Base-by-base conservation (phyloP, 2,329 filamentous ascomycete genomes). In the Ceratocystis harringtonii region DNA sequence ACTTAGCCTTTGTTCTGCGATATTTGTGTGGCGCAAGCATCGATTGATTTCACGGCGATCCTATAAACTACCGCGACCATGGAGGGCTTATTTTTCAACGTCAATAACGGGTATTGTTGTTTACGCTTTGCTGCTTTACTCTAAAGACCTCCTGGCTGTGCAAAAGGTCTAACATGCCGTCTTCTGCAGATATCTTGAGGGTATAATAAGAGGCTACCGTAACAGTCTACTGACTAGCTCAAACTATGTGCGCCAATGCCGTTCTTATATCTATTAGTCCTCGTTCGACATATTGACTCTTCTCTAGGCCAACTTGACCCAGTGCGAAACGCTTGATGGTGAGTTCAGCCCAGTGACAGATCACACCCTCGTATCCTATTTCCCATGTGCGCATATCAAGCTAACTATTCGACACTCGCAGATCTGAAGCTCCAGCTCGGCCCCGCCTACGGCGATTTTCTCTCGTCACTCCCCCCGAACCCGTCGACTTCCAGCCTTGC, bases 251-350 rank as follows among this genome's bases (percentile, higher is more conserved):
- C 43, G 66, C 63, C 25, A 48, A 22, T 36, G 10, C 43, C n/a
- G 22, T 45, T 6, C 25, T 22, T 36, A 15, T n/a, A 36, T 36
- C 10, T 36, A 8, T 15, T 30, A 8, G 8, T 28, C 32, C 32
- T 30, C 32, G 25, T 36, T 58, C 28, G 55, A n/a, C n/a, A 58
- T 58, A 58, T n/a, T 58, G 55, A 58, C 55, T 36, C 25, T 30
- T 15, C 17, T 92, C 79, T 99, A 99, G 79, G 86, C 82, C 79
- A 99, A 97, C 80, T 78, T 97, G 77, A 95, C 89, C 69, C 92
- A 97, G 82, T 97, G 92, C 84, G 92, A 97, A 79, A 96, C 86
- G 62, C 92, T 97, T 72, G 92, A 97, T 78, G 92, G 92, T 94
- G 77, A 71, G 81, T 65, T 63, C 43, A 25, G 8, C n/a, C 43